Evolutionary conservation across 208 protist species (phyloP), one percentile per base, ranked within the genome.

Genomic region (Jaenimonas drosophilae): DNA sequence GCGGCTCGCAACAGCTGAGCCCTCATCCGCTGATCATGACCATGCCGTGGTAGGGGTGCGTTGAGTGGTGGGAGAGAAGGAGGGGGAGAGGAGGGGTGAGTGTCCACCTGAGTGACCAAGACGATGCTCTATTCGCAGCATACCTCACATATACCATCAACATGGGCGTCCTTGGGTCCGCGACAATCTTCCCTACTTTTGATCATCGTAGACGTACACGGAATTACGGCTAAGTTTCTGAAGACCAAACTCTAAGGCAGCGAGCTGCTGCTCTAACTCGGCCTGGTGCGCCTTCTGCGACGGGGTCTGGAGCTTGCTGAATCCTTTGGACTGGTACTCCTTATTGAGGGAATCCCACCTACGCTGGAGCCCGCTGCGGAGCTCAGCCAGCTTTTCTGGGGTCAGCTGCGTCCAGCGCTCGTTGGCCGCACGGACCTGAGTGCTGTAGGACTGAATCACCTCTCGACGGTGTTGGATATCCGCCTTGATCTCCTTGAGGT

Each of bases 261-360:
- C 57, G 5, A 96, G 65, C 45, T 91, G 67, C 37, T 75, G 76
- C 49, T 94, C 86, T 26, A 94, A 21, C 9, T 54, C 49, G 52
- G 93, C 87, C 25, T 92, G 80, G 20, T 82, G 65, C 21, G 65
- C 38, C 47, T 83, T 84, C 57, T 95, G 77, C n/a, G 76, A 91
- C 0, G 78, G 77, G 20, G 87, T 96, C 62, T 94, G 70, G 33
- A 96, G 51, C 34, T 85, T 92, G 43, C 75, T 88, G 69, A 97
- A 94, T 19, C 84, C 82, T 39, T 88, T 80, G 14, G 86, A 85
- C 59, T 97, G 94, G 53, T 94, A 97, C 40, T 91, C 74, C 41
- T 86, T 87, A 69, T 96, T 96, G 12, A 95, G 33, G 0, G 47
- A 31, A 20, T 92, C 88, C 90, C 91, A 97, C 17, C 88, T 80